A percentile compares a stretch with the other conserved stretches of the same genome.
These are phyloP conservation scores for Carallia brachiata DNA, from an alignment of 345 rosid species.

Conservation along the genomic window DNA sequence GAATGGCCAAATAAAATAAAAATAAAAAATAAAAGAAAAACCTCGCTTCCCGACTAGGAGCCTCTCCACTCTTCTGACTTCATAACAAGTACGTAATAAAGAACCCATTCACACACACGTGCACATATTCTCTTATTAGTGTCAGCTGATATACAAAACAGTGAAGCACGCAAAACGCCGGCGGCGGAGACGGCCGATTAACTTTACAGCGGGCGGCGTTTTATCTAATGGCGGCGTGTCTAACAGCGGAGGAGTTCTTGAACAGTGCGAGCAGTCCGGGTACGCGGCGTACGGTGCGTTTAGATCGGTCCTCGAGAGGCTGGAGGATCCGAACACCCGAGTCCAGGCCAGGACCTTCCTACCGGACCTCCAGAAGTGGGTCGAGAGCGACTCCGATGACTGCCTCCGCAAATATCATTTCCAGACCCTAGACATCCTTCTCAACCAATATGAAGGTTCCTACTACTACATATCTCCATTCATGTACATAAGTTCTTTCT, in stretches of 20 bases:
- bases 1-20: too few species aligned
- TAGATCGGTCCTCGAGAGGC: conserved; percentile 60
- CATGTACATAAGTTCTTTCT: not conserved
- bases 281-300: conserved; percentile 81
- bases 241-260: conserved; percentile 59
- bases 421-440: conserved; percentile 65
- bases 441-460: conserved; percentile 71
- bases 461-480: not conserved
- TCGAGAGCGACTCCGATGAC: conserved; percentile 45
- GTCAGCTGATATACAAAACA: too few species aligned
- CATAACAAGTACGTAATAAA: too few species aligned
- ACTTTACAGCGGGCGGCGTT: too few species aligned
- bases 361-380: conserved; percentile 46
- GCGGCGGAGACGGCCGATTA: too few species aligned
- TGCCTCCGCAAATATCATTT: conserved; percentile 69
- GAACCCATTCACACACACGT: too few species aligned
- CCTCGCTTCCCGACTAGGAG: too few species aligned
- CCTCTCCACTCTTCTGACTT: too few species aligned
- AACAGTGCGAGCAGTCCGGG: conserved; percentile 76
- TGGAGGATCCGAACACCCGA: conserved; percentile 69
- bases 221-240: conserved; percentile 17
- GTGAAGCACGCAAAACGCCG: too few species aligned
- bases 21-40: too few species aligned
- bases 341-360: conserved; percentile 63
- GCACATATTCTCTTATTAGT: too few species aligned